Evolutionary conservation across 2,329 filamentous ascomycete species (phyloP), one percentile per base, ranked within the genome.

Genomic region (Trichoderma koningiopsis): DNA sequence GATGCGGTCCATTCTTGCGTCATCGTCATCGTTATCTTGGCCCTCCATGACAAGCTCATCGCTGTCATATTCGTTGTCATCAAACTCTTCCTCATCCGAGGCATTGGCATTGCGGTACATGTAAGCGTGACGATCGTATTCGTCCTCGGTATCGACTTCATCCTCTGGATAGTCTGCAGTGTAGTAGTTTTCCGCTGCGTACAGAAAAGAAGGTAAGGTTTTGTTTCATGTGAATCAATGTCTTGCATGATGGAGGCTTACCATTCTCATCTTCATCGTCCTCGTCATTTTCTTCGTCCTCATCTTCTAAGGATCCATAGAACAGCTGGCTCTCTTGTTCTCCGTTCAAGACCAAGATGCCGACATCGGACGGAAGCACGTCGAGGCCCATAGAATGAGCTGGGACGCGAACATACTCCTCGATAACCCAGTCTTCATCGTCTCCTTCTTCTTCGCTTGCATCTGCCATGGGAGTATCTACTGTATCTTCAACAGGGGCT

Each of bases 131-230:
- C 83, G 81, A 55, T 83, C 86, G 71, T 84, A 82, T 69, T 83
- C 81, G 64, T 83, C 81, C 73, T 93, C 91, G 19, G 88, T 90
- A 56, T 88, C 89, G 16, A 93, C 85, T 76, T 94, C 92, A 66
- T 94, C 91, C 71, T 94, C 92, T 0, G 92, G 92, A 73, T 94
- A 94, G 77, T 94, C 92, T 66, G 91, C 90, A 4, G 89, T 88
- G 76, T 94, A 93, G 78, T 93, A 89, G 74, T 93, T 91, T 76
- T 94, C 92, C 43, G 92, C 90, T 89, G 70, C 19, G 11, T 5
- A 73, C 35, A 56, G 4, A 4, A 35, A 14, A 35, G 52, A 69
- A 31, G 70, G 40, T 64, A 56, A 68, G 47, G 56, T 40, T 52
- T 47, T 56, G 27, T 52, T 14, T 70, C 7, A 13, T 13, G 3